Percentiles rank a stretch among this genome's conserved stretches.
These are phyloP conservation scores for Rubus parviflorus DNA, from an alignment of 306 rosid species.

Conservation along the genomic window DNA sequence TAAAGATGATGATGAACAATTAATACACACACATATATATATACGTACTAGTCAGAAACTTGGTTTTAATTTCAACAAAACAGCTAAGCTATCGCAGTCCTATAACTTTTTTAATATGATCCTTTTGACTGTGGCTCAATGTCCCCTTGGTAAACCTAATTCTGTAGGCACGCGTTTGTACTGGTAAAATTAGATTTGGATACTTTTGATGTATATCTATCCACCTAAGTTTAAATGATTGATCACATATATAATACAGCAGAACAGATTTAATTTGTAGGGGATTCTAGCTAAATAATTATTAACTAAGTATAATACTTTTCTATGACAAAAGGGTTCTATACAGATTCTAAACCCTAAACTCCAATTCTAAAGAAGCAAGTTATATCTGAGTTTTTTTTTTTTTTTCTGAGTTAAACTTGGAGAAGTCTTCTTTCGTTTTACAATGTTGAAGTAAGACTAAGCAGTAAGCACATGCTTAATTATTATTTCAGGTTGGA, in stretches of 20 bases:
- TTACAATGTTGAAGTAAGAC: too few species aligned
- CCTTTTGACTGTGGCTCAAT: neutral
- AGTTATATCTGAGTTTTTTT: too few species aligned
- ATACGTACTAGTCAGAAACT: neutral
- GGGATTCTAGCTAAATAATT: neutral
- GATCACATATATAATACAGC: neutral
- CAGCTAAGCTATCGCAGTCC: neutral
- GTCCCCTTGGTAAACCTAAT: neutral
- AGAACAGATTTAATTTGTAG: neutral
- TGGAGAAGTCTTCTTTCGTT: too few species aligned
- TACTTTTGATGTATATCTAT: neutral
- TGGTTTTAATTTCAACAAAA: neutral
- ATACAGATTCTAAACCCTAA: neutral
- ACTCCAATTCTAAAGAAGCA: too few species aligned
- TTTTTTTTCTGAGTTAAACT: too few species aligned
- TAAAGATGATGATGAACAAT: neutral
- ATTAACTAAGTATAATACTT: neutral
- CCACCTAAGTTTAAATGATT: neutral
- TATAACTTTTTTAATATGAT: neutral
- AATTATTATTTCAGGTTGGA: too few species aligned
- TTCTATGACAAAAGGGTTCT: neutral
- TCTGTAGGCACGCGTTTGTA: neutral
- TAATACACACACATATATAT: too few species aligned
- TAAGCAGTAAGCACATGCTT: too few species aligned
- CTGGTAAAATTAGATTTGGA: neutral